Evolutionary conservation across 2,329 filamentous ascomycete genomes (phyloP).

Genomic region (Annulohypoxylon truncatum): DNA sequence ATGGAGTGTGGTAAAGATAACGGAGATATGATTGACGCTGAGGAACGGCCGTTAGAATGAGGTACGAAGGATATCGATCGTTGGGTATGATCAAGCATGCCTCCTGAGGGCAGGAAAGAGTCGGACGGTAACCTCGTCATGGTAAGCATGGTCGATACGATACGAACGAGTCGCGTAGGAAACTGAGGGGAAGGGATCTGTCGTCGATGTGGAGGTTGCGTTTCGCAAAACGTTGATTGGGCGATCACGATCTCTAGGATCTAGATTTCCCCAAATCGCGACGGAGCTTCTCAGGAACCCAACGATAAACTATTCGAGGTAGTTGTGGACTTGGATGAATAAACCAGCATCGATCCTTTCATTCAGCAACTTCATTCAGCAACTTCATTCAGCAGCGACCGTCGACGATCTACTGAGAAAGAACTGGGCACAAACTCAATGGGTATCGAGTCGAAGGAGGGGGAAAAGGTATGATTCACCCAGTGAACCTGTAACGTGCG

Average conservation of each 20-base stretch:
- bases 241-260: conserved; percentile 24
- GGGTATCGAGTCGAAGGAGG: conserved; percentile 21
- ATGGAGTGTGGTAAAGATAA: conserved; percentile 53
- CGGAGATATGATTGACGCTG: conserved; percentile 55
- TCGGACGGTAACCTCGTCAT: conserved; percentile 58
- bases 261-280: conserved; percentile 14
- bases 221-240: conserved; percentile 12
- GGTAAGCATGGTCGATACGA: conserved; percentile 47
- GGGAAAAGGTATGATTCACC: conserved; percentile 15
- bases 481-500: conserved; percentile 40
- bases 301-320: not conserved
- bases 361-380: conserved; percentile 13
- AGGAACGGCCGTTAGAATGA: conserved; percentile 46
- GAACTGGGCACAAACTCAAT: conserved; percentile 18
- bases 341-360: conserved; percentile 23
- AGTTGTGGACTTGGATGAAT: conserved; percentile 14
- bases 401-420: conserved; percentile 9
- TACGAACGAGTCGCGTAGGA: conserved; percentile 7
- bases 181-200: conserved; percentile 3
- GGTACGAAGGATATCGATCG: conserved; percentile 44
- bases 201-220: conserved; percentile 19
- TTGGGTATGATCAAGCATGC: conserved; percentile 51
- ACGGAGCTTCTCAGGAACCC: conserved; percentile 7
- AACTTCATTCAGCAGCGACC: conserved; percentile 3
- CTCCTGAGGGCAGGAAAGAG: conserved; percentile 57